phyloP scores from a whole-genome alignment of 345 rosid species.

The Aurinia saxatilis region DNA sequence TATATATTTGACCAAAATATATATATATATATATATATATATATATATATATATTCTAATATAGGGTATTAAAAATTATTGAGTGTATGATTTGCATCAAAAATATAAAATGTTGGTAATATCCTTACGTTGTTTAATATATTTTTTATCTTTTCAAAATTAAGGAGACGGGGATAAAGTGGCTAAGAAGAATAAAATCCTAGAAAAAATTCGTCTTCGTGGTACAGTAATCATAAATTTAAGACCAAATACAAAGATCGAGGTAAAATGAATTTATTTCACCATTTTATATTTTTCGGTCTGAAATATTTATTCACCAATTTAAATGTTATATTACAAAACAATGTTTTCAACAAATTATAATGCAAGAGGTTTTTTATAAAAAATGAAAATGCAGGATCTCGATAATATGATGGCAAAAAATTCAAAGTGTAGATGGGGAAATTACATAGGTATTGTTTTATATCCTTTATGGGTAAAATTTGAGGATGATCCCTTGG shows the following conservation, averaged over 20 bases:
- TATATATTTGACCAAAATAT: no score
- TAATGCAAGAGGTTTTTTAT: neutral
- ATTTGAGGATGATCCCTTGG: constrained; percentile 32
- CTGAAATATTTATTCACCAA: no score
- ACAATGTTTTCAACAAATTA: neutral
- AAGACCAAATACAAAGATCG: constrained; percentile 39
- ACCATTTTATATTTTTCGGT: no score
- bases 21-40: no score
- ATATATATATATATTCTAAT: no score
- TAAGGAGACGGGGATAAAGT: constrained; percentile 9
- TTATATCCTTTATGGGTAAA: constrained; percentile 34
- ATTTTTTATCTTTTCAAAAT: neutral
- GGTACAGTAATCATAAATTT: constrained; percentile 35
- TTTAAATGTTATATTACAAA: neutral
- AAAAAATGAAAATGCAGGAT: constrained; percentile 22
- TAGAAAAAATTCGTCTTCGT: neutral
- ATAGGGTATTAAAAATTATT: no score
- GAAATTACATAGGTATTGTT: constrained; percentile 36
- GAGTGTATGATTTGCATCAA: no score
- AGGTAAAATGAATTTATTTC: constrained; percentile 18
- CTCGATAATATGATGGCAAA: constrained; percentile 40
- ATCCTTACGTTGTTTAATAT: no score
- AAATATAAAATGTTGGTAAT: no score
- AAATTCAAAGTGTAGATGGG: constrained; percentile 35
- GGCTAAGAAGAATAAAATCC: neutral